phyloP scores from a whole-genome alignment of 176 grass and related monocot species.

The Aegilops bicornis region DNA sequence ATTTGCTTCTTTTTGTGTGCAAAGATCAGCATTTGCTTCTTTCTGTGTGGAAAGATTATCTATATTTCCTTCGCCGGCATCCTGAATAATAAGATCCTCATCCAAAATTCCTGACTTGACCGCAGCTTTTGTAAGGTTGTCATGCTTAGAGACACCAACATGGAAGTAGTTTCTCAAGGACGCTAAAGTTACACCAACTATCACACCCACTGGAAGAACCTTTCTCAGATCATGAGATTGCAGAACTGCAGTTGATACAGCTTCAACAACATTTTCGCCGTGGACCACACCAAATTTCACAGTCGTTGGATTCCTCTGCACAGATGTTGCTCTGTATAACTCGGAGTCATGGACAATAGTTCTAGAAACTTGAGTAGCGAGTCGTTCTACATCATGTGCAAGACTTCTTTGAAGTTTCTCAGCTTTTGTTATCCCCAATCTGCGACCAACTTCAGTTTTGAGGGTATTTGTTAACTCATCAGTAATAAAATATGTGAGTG shows the following conservation, averaged over 20 bases:
- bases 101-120: slow-evolving; percentile 26
- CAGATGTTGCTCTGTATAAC: slow-evolving; percentile 44
- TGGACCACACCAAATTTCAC: slow-evolving; percentile 59
- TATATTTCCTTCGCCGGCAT: slow-evolving; percentile 8
- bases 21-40: slow-evolving; percentile 10
- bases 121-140: slow-evolving; percentile 41
- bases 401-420: slow-evolving; percentile 49
- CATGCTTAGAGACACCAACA: slow-evolving; percentile 41
- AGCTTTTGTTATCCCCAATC: slow-evolving; percentile 54
- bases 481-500: slow-evolving; percentile 48
- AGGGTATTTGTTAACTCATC: slow-evolving; percentile 57
- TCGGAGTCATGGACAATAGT: slow-evolving; percentile 56
- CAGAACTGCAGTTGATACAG: slow-evolving; percentile 66
- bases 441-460: slow-evolving; percentile 83
- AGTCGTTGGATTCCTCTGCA: slow-evolving; percentile 43
- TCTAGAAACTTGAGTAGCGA: slow-evolving; percentile 54
- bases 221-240: slow-evolving; percentile 56
- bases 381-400: slow-evolving; percentile 57
- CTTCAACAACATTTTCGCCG: slow-evolving; percentile 55
- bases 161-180: slow-evolving; percentile 80
- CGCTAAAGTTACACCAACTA: slow-evolving; percentile 79
- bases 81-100: slow-evolving; percentile 35
- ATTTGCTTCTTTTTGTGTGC: slow-evolving; percentile 18
- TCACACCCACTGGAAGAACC: slow-evolving; percentile 83
- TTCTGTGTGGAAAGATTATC: slow-evolving; percentile 23